Evolutionary conservation across 2,329 filamentous ascomycete genomes (phyloP), one percentile per base, ranked within the genome.

Genomic region (Metarhizium guizhouense): DNA sequence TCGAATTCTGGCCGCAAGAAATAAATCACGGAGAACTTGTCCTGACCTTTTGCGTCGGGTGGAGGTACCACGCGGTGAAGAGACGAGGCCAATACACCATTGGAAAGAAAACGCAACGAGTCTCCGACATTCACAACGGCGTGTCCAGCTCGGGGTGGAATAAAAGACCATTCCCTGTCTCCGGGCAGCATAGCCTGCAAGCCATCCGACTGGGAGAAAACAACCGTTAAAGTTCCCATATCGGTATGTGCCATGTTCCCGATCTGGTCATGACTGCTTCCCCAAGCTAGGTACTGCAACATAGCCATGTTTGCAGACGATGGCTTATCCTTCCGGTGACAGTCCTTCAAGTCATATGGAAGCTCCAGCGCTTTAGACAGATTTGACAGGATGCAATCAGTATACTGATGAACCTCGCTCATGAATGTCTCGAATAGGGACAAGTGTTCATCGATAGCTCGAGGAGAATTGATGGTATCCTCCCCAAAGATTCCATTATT

Each of bases 1-100:
- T 62, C 60, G 40, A 62, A 54, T 20, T 62, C 61, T 3, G 61
- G 61, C 18, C 61, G 61, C 32, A 63, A 32, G n/a, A 63, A 57
- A 36, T 63, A 63, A 0, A 61, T 58, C 6, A 63, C 57, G 4
- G 61, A 62, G 34, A 58, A 62, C 29, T 61, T 61, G 34, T 63
- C 59, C 13, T 59, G 55, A 4, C 57, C 59, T 4, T 45, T 34
- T 6, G 56, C 52, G 38, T 61, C 58, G 7, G 56, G 56, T 4
- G 57, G 61, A 14, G 61, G 61, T 6, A 62, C 58, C 18, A 62
- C 59, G 3, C 60, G 60, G 36, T 62, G 61, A 2, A 62, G 52
- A n/a, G 56, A 58, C 0, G 61, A 62, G 6, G 56, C 56, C 13
- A 62, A n/a, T 7, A 20, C 25, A 2, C 56, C 56, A 2, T 53